Base-by-base conservation (phyloP, 148 eudicot genomes). In the Vaccinium macrocarpon region DNA sequence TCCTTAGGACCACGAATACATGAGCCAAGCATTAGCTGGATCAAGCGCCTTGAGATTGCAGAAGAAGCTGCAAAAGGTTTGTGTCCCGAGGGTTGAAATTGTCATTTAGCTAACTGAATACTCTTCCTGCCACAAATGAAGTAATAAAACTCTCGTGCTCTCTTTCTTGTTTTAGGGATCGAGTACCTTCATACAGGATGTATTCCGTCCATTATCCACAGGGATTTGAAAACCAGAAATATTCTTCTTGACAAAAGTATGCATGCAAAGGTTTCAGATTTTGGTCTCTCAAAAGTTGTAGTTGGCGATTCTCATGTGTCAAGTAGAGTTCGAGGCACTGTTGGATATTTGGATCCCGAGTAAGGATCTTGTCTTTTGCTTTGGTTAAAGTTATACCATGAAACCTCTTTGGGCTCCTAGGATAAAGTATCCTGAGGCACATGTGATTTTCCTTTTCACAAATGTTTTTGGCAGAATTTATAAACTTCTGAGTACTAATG, bases 301-400 rank as follows among this genome's bases (percentile, higher is more conserved):
- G 93, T 88, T 84, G 99, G 98, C 82, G 90, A 91, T 78, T 95
- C 99, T 56, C 99, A 97, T 73, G 97, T 97, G 62, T 97, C 99
- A 27, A 97, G 98, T 92, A 92, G 92, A 51, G 99, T 95, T 75
- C 90, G 97, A 83, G 99, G 99, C 80, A 97, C 99, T 49, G 96
- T 97, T 68, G 99, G 99, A 19, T 97, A 97, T 90, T 91, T 97
- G 48, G 99, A 97, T 90, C 99, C 99, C 6, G 99, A 97, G 98
- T 96, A 92, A 91, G 93, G 55, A 57, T 80, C 70, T 77, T 82
- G 51, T 64, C 38, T 23, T 23, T 32, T 42, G 46, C 46, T 42
- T 42, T 42, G 46, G 46, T 42, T 5, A 42, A 42, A 42, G 46
- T 42, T 42, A 42, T 42, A 42, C 46, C 46, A 16, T 53, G 61